Evolutionary conservation across 176 grass and related monocot species (phyloP).

Genomic region (Pontederia crassipes): DNA sequence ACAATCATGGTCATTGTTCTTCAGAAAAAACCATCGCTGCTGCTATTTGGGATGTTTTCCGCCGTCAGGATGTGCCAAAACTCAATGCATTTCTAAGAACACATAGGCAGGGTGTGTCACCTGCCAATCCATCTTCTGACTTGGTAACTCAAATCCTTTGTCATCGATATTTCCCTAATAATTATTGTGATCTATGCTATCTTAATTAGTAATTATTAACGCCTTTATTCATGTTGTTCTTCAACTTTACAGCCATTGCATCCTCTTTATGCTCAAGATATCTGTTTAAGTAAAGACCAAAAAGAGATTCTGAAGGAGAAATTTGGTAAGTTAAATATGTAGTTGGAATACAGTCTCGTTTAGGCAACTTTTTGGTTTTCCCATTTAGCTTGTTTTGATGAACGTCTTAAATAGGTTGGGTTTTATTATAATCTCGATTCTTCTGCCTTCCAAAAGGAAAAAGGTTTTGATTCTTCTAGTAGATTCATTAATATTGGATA

Average conservation of each 20-base stretch:
- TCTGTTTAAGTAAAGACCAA: slow-evolving; percentile 64
- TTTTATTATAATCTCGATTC: too few relatives aligned
- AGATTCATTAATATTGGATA: slow-evolving; percentile 5
- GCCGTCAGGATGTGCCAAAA: slow-evolving; percentile 72
- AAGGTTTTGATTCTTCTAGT: slow-evolving; percentile 7
- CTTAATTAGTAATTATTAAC: neutral
- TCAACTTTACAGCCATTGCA: slow-evolving; percentile 29
- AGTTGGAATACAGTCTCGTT: neutral
- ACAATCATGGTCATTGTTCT: slow-evolving; percentile 27
- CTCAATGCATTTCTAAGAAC: slow-evolving; percentile 76
- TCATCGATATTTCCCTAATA: neutral
- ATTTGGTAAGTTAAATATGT: slow-evolving; percentile 43
- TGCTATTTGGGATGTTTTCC: slow-evolving; percentile 89
- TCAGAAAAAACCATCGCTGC: slow-evolving; percentile 31
- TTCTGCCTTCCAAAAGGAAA: too few relatives aligned
- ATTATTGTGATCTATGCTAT: slow-evolving; percentile 4
- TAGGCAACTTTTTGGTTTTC: neutral
- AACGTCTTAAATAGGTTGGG: neutral
- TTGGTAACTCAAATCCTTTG: slow-evolving; percentile 34
- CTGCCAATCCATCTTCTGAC: slow-evolving; percentile 25
- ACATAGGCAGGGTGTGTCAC: slow-evolving; percentile 44
- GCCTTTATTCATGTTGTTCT: slow-evolving; percentile 12
- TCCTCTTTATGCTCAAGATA: slow-evolving; percentile 66
- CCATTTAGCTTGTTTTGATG: slow-evolving; percentile 19
- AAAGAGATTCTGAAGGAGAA: slow-evolving; percentile 65